A percentile compares a stretch with the other conserved stretches of the same genome.
These are phyloP conservation scores for Apiotrichum sp. DNA, from an alignment of 1,284 basidiomycete species.

Conservation along the genomic window DNA sequence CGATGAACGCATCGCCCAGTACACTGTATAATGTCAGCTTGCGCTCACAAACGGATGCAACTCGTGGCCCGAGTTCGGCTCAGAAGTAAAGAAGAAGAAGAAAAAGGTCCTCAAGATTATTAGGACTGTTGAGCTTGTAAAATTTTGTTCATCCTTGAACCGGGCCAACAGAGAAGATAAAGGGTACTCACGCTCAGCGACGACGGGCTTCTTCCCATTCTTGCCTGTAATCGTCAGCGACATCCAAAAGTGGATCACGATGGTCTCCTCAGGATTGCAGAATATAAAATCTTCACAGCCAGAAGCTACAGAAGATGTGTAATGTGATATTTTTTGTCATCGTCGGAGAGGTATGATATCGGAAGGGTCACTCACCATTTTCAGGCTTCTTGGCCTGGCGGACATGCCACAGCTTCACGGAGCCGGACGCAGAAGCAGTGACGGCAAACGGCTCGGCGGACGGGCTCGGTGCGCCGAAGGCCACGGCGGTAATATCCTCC, in stretches of 20 bases:
- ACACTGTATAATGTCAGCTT: conserved; percentile 52
- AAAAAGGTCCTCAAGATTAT: conserved; percentile 34
- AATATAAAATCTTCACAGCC: conserved; percentile 42
- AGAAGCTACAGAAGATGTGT: conserved; percentile 32
- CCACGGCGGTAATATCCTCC: conserved; percentile 59
- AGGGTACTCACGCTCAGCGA: conserved; percentile 38
- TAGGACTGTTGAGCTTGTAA: conserved; percentile 50
- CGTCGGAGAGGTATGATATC: conserved; percentile 15
- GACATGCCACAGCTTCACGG: conserved; percentile 49
- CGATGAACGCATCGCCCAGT: conserved; percentile 69
- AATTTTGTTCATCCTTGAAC: conserved; percentile 38
- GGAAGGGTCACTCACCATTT: conserved; percentile 34
- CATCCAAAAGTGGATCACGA: neutral
- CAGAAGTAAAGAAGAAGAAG: conserved; percentile 48
- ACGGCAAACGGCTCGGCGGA: conserved; percentile 38
- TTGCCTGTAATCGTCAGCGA: conserved; percentile 29
- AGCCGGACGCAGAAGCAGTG: conserved; percentile 45
- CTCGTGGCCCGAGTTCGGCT: conserved; percentile 16
- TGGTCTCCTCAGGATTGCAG: conserved; percentile 46
- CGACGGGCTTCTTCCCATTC: conserved; percentile 25
- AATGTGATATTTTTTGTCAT: conserved; percentile 46
- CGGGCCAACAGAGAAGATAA: conserved; percentile 1
- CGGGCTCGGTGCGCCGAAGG: conserved; percentile 52
- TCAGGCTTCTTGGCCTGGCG: conserved; percentile 39
- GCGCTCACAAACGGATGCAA: neutral